These are phyloP conservation scores for Centaurea solstitialis DNA, from an alignment of 129 eudicot genomes.

Conservation along the genomic window DNA sequence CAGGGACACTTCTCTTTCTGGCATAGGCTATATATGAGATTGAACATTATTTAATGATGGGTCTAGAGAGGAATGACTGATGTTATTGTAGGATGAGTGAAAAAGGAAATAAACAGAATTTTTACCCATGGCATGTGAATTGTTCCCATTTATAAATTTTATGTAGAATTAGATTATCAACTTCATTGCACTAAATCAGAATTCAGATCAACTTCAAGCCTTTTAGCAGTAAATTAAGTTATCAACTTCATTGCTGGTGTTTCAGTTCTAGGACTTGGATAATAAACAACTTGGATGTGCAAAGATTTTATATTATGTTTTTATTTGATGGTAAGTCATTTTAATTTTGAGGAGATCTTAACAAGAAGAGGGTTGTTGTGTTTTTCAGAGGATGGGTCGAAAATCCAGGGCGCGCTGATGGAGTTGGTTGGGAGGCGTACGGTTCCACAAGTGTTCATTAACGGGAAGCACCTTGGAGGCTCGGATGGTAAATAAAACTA, in stretches of 20 bases:
- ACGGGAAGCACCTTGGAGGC: slow-evolving; percentile 98
- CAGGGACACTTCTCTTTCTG: no score
- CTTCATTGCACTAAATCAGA: background rate
- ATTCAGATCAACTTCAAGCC: background rate
- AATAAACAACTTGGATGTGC: background rate
- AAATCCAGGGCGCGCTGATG: slow-evolving; percentile 78
- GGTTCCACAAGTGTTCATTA: slow-evolving; percentile 95
- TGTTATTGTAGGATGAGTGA: no score
- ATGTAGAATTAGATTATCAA: background rate
- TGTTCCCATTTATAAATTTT: no score
- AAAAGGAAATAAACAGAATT: no score
- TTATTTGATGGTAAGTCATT: no score
- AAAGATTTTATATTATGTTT: background rate
- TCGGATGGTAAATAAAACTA: slow-evolving; percentile 74
- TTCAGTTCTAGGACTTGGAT: background rate
- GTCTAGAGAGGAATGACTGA: no score
- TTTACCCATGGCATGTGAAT: no score
- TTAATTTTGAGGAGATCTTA: background rate
- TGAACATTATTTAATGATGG: no score
- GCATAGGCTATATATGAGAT: no score
- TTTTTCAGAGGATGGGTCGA: slow-evolving; percentile 72
- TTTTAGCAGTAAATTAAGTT: no score
- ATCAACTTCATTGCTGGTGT: no score
- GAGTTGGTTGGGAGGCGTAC: slow-evolving; percentile 86
- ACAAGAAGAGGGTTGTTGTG: background rate